Base-by-base conservation (phyloP, 2,329 filamentous ascomycete genomes). In the Calonectria multiphialidica region DNA sequence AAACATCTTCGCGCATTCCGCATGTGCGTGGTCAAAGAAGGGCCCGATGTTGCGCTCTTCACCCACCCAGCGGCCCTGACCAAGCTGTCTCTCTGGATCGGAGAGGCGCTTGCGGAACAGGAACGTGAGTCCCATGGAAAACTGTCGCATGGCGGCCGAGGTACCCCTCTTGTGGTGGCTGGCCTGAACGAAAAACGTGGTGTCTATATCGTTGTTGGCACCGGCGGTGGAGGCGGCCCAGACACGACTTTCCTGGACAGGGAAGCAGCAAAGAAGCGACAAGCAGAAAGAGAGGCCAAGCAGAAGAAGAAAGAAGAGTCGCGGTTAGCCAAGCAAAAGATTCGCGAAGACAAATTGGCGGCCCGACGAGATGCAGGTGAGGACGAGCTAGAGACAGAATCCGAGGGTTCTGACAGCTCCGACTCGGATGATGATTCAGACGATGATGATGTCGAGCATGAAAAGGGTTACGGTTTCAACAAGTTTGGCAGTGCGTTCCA, bases 401-500 rank as follows among this genome's bases (percentile, higher is more conserved):
- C 84, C 1, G 84, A 84, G 23, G 83, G 74, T 2, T 86, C 83
- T 0, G 86, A 86, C 18, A 79, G 73, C 10, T 85, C 83, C 4
- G 86, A 87, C 8, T 82, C 81, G 5, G 84, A 88, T 9, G 80
- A 88, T 4, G 88, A 88, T 8, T 82, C 87, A 8, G 90, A 90
- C 8, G 87, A 88, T 9, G 87, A 88, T 9, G 88, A 90, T 45
- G 84, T 85, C 45, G 85, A 85, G 18, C 86, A 86, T 42, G 89
- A 90, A 61, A 90, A 90, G 73, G 92, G 93, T 0, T 93, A 94
- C 66, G 93, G 96, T 2, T 86, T 94, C 65, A 99, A 98, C 84
- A 91, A 94, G 62, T 99, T 99, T 80, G 97, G 97, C 9, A 95
- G 93, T 79, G 96, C 97, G 3, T 99, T 99, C 83, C 95, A 98